phyloP scores from a whole-genome alignment of 2,329 filamentous ascomycete genomes.

The Salinomyces thailandicus region DNA sequence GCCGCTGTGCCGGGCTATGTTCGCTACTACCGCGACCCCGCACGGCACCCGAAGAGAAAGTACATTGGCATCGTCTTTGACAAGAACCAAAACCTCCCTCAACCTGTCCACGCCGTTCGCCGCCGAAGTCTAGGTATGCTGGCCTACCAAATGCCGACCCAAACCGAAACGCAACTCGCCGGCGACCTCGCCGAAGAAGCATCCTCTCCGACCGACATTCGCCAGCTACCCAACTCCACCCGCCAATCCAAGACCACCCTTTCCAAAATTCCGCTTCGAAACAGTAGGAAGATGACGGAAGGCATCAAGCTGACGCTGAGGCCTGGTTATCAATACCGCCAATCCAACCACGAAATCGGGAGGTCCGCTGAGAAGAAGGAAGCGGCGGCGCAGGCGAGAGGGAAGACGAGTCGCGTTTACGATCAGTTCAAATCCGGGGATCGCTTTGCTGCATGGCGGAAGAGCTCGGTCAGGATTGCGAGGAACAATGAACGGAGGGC shows the following conservation, averaged over 20 bases:
- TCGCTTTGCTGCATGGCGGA: slow-evolving; percentile 56
- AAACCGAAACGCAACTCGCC: slow-evolving; percentile 7
- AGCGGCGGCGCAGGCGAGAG: slow-evolving; percentile 45
- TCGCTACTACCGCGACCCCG: slow-evolving; percentile 88
- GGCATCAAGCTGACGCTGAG: slow-evolving; percentile 33
- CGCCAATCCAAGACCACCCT: slow-evolving; percentile 16
- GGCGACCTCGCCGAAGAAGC: slow-evolving; percentile 11
- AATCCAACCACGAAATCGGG: slow-evolving; percentile 60
- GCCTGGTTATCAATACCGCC: slow-evolving; percentile 52
- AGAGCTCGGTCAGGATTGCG: slow-evolving; percentile 41
- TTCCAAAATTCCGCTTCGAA: slow-evolving; percentile 23
- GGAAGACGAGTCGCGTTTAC: slow-evolving; percentile 8
- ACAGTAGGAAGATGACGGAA: slow-evolving; percentile 6
- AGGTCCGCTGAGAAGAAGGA: slow-evolving; percentile 45
- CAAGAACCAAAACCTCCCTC: slow-evolving; percentile 68
- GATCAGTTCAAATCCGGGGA: slow-evolving; percentile 45
- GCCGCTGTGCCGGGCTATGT: slow-evolving; percentile 79
- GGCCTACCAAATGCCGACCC: slow-evolving; percentile 32
- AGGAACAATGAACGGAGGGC: slow-evolving; percentile 45
- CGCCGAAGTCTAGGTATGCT: slow-evolving; percentile 67
- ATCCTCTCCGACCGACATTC: slow-evolving; percentile 9
- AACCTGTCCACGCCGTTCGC: slow-evolving; percentile 61
- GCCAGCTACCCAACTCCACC: slow-evolving; percentile 13
- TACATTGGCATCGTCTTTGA: slow-evolving; percentile 92
- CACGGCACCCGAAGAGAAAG: slow-evolving; percentile 70